Evolutionary conservation across 2,329 filamentous ascomycete genomes (phyloP).

Genomic region (Orbilia brochopaga): DNA sequence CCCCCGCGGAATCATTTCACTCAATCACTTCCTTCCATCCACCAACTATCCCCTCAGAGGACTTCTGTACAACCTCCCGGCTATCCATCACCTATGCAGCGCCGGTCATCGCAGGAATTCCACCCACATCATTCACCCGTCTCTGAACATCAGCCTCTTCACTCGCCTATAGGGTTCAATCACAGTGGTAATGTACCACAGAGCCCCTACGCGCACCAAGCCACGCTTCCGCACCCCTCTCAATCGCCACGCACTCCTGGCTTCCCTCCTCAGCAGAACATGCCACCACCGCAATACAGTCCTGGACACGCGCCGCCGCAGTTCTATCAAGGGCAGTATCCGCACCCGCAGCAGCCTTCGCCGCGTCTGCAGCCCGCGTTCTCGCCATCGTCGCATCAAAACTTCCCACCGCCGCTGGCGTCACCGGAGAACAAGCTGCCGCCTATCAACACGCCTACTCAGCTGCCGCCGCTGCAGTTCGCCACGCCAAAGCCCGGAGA

Average conservation of each 20-base stretch:
- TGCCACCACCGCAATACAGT: conserved; percentile 49
- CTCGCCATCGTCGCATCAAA: conserved; percentile 11
- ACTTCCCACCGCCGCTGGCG: conserved; percentile 1
- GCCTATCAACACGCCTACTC: conserved; percentile 41
- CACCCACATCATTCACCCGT: conserved; percentile 39
- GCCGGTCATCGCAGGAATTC: conserved; percentile 38
- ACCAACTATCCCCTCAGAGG: conserved; percentile 42
- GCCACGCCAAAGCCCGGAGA: conserved; percentile 25
- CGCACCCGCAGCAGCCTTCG: conserved; percentile 22
- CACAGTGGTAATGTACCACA: conserved; percentile 25
- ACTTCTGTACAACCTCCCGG: conserved; percentile 36
- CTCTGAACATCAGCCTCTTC: conserved; percentile 32
- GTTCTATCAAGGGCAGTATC: conserved; percentile 23
- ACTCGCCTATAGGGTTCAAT: conserved; percentile 38
- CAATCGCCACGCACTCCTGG: conserved; percentile 41
- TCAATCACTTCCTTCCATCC: conserved; percentile 38
- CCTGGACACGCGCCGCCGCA: conserved; percentile 27
- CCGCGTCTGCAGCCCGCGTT: conserved; percentile 35
- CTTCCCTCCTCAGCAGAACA: conserved; percentile 28
- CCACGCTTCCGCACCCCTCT: not conserved
- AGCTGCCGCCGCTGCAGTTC: conserved; percentile 40
- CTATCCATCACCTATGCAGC: conserved; percentile 40
- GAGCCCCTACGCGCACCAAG: conserved; percentile 30
- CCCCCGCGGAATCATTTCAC: conserved; percentile 23
- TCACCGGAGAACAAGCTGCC: conserved; percentile 33